Conservation (phyloP, 305 asterid species). For the Andrographis paniculata region DNA sequence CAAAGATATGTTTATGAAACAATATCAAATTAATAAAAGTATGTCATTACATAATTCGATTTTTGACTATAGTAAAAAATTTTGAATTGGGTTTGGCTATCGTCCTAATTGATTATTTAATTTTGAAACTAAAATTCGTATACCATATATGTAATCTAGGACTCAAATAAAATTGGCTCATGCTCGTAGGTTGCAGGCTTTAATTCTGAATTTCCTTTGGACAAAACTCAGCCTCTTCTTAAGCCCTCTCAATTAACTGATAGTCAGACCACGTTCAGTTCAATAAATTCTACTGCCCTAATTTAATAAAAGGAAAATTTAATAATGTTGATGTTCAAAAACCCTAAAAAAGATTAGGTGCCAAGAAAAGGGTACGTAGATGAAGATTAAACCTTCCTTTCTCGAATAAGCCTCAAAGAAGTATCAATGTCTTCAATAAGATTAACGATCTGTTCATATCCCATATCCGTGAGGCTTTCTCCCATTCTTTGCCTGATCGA, state of each 20-base stretch:
- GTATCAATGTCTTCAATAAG: slow-evolving; percentile 44
- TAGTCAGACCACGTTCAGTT: not conserved
- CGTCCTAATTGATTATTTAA: no score
- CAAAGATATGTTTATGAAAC: not conserved
- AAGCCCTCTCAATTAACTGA: not conserved
- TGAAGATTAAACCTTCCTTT: slow-evolving; percentile 38
- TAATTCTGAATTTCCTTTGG: not conserved
- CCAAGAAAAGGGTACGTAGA: not conserved
- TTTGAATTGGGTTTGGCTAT: no score
- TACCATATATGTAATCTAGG: not conserved
- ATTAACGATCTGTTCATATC: slow-evolving; percentile 31
- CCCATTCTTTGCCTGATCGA: slow-evolving; percentile 53
- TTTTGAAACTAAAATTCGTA: not conserved
- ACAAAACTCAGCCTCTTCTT: not conserved
- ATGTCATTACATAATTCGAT: no score
- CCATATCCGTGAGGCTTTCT: slow-evolving; percentile 45
- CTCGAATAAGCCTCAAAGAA: slow-evolving; percentile 40
- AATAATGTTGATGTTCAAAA: not conserved
- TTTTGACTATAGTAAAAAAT: no score
- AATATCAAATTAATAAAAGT: no score
- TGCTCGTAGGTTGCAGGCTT: not conserved
- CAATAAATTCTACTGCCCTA: no score
- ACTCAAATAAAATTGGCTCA: not conserved
- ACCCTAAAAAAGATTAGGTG: slow-evolving; percentile 9
- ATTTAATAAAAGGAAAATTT: not conserved